Percentiles rank a stretch among this genome's conserved stretches.
Evolutionary conservation across 78 protist species (phyloP).

Genomic region (Pigoraptor vietnamica): DNA sequence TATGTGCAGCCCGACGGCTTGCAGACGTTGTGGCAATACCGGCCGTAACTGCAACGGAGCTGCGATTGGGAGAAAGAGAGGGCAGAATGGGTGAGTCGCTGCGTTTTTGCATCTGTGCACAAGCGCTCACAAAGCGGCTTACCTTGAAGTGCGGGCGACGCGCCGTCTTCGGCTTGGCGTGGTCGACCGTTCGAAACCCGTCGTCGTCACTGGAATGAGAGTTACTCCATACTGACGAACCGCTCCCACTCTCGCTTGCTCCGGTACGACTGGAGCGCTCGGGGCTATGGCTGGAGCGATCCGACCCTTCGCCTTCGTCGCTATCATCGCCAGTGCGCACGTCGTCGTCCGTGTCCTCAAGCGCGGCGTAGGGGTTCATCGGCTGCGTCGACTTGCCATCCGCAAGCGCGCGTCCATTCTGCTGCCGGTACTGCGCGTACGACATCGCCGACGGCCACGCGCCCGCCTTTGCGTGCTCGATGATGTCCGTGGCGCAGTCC

Average conservation of each 20-base stretch:
- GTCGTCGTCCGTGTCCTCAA: too few species aligned
- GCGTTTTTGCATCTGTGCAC: too few species aligned
- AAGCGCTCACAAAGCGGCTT: too few species aligned
- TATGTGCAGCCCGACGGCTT: neutral
- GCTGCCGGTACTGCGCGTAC: neutral
- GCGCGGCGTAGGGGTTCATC: neutral
- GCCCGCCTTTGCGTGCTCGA: neutral
- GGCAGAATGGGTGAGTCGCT: neutral
- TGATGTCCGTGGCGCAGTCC: neutral
- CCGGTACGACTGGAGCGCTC: neutral
- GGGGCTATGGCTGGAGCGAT: too few species aligned
- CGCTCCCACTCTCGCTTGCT: neutral
- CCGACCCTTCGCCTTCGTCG: neutral
- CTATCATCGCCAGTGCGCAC: neutral
- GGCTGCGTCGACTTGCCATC: neutral
- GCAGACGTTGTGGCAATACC: neutral
- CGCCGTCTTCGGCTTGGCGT: too few species aligned
- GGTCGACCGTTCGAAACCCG: too few species aligned
- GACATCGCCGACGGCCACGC: neutral
- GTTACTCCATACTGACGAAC: too few species aligned
- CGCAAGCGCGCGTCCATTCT: neutral
- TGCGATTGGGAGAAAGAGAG: neutral
- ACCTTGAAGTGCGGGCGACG: too few species aligned
- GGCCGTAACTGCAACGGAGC: neutral
- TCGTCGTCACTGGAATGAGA: too few species aligned